Percentiles rank a stretch among this genome's conserved stretches.
Conservation (phyloP, 768 basidiomycete genomes). For the Lactifluus subvellereus region DNA sequence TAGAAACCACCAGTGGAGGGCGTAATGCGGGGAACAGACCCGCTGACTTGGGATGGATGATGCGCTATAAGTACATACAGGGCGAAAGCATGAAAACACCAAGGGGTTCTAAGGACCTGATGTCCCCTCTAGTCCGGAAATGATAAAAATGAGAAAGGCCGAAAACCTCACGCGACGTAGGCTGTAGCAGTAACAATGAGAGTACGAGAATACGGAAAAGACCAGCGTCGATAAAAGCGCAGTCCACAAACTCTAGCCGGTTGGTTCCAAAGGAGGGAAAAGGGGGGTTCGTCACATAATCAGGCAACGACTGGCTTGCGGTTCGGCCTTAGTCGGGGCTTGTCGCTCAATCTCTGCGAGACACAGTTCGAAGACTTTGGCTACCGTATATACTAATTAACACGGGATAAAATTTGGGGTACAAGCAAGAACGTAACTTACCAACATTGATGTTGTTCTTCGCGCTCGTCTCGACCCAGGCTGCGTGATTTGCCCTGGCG, state of each 20-base stretch:
- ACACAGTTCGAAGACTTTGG: slow-evolving; percentile 79
- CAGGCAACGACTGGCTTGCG: slow-evolving; percentile 42
- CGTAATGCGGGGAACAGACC: slow-evolving; percentile 23
- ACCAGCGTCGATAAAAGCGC: slow-evolving; percentile 4
- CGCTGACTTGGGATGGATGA: slow-evolving; percentile 17
- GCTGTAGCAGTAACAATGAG: slow-evolving; percentile 3
- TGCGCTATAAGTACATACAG: slow-evolving; percentile 25
- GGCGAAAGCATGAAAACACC: slow-evolving; percentile 16
- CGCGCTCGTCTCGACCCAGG: slow-evolving; percentile 86
- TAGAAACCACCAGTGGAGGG: slow-evolving; percentile 27
- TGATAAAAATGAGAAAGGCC: slow-evolving; percentile 12
- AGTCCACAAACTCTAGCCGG: slow-evolving; percentile 11
- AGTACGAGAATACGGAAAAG: slow-evolving; percentile 10
- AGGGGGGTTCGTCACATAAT: slow-evolving; percentile 44
- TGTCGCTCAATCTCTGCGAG: slow-evolving; percentile 78
- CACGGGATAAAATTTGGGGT: background rate
- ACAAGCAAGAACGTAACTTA: slow-evolving; percentile 40
- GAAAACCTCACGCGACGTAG: slow-evolving; percentile 12
- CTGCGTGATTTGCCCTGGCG: slow-evolving; percentile 64
- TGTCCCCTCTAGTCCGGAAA: slow-evolving; percentile 16
- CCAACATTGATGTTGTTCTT: slow-evolving; percentile 84
- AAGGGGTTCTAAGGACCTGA: slow-evolving; percentile 14
- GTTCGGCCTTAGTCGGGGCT: slow-evolving; percentile 43
- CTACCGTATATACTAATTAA: slow-evolving; percentile 34
- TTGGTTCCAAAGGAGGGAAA: background rate